Conservation (phyloP, 345 rosid species). For the Lenwebbia sp. region DNA sequence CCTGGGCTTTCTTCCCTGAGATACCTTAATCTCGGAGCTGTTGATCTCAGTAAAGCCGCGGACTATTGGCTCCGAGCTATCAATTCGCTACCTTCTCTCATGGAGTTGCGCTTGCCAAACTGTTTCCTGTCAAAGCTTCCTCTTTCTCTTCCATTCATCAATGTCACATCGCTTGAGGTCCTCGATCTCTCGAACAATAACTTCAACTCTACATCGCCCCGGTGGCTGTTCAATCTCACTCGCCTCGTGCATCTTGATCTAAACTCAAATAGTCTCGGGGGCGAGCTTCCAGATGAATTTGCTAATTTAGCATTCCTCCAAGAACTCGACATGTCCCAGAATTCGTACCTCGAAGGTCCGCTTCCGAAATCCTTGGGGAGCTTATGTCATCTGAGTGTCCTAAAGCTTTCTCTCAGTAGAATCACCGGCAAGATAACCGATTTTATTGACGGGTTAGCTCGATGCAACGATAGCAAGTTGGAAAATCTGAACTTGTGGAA, state of each 20-base stretch:
- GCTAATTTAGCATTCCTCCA: background rate
- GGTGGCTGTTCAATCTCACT: background rate
- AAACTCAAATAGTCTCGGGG: background rate
- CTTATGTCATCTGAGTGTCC: background rate
- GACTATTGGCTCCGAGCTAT: background rate
- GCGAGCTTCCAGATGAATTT: background rate
- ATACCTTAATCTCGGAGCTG: background rate
- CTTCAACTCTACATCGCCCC: background rate
- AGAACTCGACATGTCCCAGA: background rate
- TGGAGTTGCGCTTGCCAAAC: conserved; percentile 7
- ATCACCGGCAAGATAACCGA: background rate
- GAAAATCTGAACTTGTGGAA: background rate
- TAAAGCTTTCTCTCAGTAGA: background rate
- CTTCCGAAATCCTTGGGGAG: background rate
- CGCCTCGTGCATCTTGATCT: background rate
- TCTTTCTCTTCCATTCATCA: conserved; percentile 2
- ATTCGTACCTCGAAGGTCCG: background rate
- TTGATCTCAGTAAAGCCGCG: background rate
- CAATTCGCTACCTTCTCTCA: conserved; percentile 16
- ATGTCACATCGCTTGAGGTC: background rate
- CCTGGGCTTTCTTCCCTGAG: background rate
- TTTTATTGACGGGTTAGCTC: background rate
- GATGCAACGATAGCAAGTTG: background rate
- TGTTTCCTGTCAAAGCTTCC: conserved; percentile 6
- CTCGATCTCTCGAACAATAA: conserved; percentile 24